Base-by-base conservation (phyloP, 2,329 filamentous ascomycete genomes). In the Parastagonospora avenae region DNA sequence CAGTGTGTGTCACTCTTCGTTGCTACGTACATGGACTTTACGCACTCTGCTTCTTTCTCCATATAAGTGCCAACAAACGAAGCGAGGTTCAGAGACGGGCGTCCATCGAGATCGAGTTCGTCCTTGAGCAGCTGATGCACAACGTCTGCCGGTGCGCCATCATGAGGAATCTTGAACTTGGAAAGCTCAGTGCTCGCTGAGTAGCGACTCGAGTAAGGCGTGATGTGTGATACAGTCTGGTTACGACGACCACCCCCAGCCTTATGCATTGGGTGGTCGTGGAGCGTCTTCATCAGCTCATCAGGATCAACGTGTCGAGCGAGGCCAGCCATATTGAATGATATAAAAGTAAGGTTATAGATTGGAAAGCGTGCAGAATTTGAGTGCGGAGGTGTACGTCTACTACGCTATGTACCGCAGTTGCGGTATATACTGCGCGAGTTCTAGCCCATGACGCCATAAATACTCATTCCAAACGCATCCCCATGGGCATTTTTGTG, bases 31-130 rank as follows among this genome's bases (percentile, higher is more conserved):
- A 24, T 5, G 19, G 19, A 24, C n/a, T n/a, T n/a, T 3, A 24
- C 19, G 19, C 19, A 24, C 3, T 84, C 79, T 5, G 84, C 87
- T 59, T 88, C 82, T 9, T 80, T 78, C 64, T 90, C 87, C 83
- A 89, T 86, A 64, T 87, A 90, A 1, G 88, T 90, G 32, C 84
- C 83, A 1, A 90, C 87, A 52, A 90, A 90, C 60, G 82, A 71
- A 8, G 87, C 86, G 24, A 89, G 73, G 63, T 90, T 90, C 56
- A 90, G 74, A 59, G 86, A 87, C 0, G 88, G 87, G 41, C 81
- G 79, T 27, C 70, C 72, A 48, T 74, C 72, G 11, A 74, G 55
- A 46, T 74, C 71, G 14, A 75, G 62, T 51, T 76, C 74, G 43
- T 77, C 75, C 50, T 76, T 76, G 52, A 78, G 65, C 70, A 90